These are phyloP conservation scores for Populus alba DNA, from an alignment of 345 rosid genomes.

Conservation along the genomic window DNA sequence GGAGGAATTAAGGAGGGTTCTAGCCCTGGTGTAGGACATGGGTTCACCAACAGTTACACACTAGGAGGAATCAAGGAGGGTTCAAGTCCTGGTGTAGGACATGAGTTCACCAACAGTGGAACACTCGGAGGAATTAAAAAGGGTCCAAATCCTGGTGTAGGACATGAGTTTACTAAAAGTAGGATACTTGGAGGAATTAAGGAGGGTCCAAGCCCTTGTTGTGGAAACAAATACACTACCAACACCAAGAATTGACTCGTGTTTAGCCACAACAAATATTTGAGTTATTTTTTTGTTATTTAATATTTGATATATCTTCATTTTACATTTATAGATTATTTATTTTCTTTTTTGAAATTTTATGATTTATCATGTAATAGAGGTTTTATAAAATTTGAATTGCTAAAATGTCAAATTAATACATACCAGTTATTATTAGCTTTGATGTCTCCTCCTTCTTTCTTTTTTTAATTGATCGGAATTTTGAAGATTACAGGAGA, in stretches of 20 bases:
- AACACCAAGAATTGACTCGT: background rate
- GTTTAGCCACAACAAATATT: background rate
- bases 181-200: too few species aligned
- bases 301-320: background rate
- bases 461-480: background rate
- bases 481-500: too few species aligned
- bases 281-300: background rate
- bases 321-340: background rate
- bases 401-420: background rate
- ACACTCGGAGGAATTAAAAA: rapidly evolving
- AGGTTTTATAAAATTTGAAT: background rate
- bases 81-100: too few species aligned
- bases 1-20: slow-evolving; percentile 26
- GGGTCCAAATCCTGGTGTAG: rapidly evolving
- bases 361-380: background rate
- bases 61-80: slow-evolving; percentile 23
- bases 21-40: slow-evolving; percentile 17
- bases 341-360: background rate
- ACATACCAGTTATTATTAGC: background rate
- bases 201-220: slow-evolving; percentile 5
- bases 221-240: slow-evolving; percentile 26
- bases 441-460: background rate
- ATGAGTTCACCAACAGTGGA: rapidly evolving
- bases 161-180: too few species aligned
- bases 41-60: background rate